Conservation (phyloP, 225 moss, liverwort and hornwort genomes). For the Antitrichia curtipendula region DNA sequence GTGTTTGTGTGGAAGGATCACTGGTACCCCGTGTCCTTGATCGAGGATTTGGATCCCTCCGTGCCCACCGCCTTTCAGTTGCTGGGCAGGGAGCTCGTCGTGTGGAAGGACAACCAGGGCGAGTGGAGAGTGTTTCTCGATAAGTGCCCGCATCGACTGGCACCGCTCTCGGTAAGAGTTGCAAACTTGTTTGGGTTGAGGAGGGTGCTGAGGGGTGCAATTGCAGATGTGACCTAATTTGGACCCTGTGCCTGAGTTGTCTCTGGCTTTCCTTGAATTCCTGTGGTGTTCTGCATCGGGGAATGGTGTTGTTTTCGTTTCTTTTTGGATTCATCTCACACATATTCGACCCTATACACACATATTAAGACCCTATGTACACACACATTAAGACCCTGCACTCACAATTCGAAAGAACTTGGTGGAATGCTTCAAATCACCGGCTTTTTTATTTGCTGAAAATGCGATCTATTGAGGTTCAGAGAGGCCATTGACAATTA, state of each 20-base stretch:
- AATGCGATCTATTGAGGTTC: background rate
- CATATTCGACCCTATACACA: background rate
- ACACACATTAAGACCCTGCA: background rate
- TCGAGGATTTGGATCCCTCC: conserved; percentile 80
- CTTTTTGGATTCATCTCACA: background rate
- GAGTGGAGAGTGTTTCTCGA: conserved; percentile 91
- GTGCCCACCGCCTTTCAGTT: conserved; percentile 85
- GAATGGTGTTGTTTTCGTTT: background rate
- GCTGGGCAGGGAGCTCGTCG: conserved; percentile 76
- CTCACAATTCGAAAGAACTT: background rate
- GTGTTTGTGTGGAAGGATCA: conserved; percentile 78
- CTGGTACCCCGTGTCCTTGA: conserved; percentile 89
- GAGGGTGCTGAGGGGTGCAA: background rate
- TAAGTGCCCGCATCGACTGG: conserved; percentile 94
- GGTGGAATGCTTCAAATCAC: background rate
- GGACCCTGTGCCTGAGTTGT: background rate
- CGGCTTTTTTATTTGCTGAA: background rate
- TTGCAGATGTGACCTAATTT: background rate
- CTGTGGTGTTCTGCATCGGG: background rate
- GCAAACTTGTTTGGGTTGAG: background rate
- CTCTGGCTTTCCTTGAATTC: background rate
- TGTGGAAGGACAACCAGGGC: conserved; percentile 77
- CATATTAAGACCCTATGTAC: background rate
- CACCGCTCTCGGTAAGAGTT: conserved; percentile 74
- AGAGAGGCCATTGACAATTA: background rate